Evolutionary conservation across 352 stramenopile genomes (phyloP), one percentile per base, ranked within the genome.

Genomic region (Phytophthora fragariae): DNA sequence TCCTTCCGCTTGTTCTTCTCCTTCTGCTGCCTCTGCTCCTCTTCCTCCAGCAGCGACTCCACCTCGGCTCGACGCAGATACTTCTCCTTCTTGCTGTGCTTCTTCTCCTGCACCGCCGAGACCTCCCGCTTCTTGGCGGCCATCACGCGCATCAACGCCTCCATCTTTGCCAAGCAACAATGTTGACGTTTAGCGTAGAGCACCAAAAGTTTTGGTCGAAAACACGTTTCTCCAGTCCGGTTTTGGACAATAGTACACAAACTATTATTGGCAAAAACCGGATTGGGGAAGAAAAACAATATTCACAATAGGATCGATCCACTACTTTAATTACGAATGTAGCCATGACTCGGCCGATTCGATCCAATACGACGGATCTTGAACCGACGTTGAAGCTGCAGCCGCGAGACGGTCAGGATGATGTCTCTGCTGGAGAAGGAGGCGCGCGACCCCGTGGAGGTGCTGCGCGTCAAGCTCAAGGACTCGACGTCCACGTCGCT

Each of bases 381-480:
- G 44, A 50, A 50, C 15, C 15, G 44, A 50, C 44, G 44, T 50
- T 50, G 41, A 50, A 46, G 12, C 12, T 44, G 8, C 8, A 14
- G 41, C 4, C 10, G 37, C 37, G 17, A 49, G 12, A 19, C 41
- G 15, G 41, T 12, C 12, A 49, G 41, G 41, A 77, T 53, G 14
- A 93, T 94, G 82, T 93, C 86, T 70, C 70, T 94, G 72, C 77
- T 96, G 53, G 89, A 96, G 76, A 91, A 93, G 41, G 82, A 96
- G 65, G 88, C 89, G 68, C 85, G 88, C 11, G 89, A 96, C 64
- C 89, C 89, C 9, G 86, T 95, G 29, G 88, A 96, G 57, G 84
- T 94, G 59, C 70, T 96, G 57, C 89, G 88, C 55, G 72, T 88
- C 58, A 92, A 93, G 75, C 85, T 96, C 57, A 94, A 94, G 68